Conservation (phyloP, 2,329 filamentous ascomycete genomes). For the Knufia fluminis region DNA sequence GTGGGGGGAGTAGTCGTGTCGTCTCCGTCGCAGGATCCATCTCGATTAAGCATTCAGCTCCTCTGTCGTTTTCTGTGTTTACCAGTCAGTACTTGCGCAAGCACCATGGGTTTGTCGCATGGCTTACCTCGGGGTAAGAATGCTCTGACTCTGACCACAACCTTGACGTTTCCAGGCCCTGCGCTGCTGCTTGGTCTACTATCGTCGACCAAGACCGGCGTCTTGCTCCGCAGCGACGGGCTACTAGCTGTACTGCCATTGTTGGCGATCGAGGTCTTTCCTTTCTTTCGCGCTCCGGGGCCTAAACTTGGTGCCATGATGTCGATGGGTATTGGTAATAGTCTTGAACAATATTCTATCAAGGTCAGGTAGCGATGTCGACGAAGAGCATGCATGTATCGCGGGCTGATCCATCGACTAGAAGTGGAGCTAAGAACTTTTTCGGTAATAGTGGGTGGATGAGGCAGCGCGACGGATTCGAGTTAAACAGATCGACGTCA, state of each 20-base stretch:
- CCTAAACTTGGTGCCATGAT: conserved; percentile 20
- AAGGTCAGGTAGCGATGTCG: conserved; percentile 15
- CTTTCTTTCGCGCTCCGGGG: not conserved
- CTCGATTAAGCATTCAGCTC: conserved; percentile 73
- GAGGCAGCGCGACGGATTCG: not conserved
- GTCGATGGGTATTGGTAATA: conserved; percentile 12
- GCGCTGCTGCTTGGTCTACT: conserved; percentile 36
- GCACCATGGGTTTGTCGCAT: not conserved
- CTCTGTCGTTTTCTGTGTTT: conserved; percentile 64
- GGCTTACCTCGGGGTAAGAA: conserved; percentile 65
- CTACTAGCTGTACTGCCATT: conserved; percentile 50
- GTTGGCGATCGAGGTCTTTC: conserved; percentile 11
- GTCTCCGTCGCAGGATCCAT: conserved; percentile 85
- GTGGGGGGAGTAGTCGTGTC: conserved; percentile 69
- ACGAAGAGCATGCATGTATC: conserved; percentile 17
- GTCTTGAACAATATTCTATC: conserved; percentile 15
- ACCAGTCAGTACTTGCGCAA: conserved; percentile 17
- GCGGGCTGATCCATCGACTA: not conserved
- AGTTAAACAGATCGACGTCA: not conserved
- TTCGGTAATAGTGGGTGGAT: not conserved
- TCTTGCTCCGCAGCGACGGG: conserved; percentile 64
- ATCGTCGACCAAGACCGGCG: conserved; percentile 51
- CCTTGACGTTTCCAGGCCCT: conserved; percentile 63
- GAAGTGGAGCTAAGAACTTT: not conserved
- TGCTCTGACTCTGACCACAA: conserved; percentile 70